phyloP scores from a whole-genome alignment of 202 grass and related monocot genomes.

The Thinopyrum obtusiflorum region DNA sequence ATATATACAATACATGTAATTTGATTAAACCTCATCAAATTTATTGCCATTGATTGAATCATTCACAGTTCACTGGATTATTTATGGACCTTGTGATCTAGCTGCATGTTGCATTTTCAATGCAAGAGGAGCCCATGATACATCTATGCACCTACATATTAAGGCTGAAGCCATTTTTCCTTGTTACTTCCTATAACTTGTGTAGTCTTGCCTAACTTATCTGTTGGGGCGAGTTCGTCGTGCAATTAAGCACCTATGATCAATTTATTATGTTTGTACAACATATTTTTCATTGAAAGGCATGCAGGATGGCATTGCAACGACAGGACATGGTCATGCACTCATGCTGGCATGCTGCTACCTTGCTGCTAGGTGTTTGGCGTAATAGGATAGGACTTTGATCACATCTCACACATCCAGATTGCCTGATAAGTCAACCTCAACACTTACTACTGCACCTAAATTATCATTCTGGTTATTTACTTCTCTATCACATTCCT shows the following conservation, averaged over 20 bases:
- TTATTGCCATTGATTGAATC: neutral
- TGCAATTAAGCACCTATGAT: neutral
- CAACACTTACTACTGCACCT: slow-evolving; percentile 23
- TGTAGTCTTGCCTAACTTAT: slow-evolving; percentile 23
- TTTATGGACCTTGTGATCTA: slow-evolving; percentile 7
- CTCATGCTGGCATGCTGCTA: neutral
- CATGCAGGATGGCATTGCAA: slow-evolving; percentile 11
- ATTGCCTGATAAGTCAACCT: slow-evolving; percentile 38
- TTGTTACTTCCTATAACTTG: neutral
- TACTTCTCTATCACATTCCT: slow-evolving; percentile 20
- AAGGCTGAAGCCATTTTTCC: neutral
- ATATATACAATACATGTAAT: slow-evolving; percentile 29
- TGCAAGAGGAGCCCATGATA: slow-evolving; percentile 16
- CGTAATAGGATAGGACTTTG: slow-evolving; percentile 12
- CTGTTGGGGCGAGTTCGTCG: neutral
- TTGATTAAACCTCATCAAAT: slow-evolving; percentile 9
- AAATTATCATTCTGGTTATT: slow-evolving; percentile 18
- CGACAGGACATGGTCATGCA: slow-evolving; percentile 3
- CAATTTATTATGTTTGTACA: neutral
- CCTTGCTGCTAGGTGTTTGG: slow-evolving; percentile 25
- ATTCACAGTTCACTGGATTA: neutral
- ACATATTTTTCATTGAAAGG: neutral
- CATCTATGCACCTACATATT: slow-evolving; percentile 14
- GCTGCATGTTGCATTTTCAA: slow-evolving; percentile 19
- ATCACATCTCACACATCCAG: slow-evolving; percentile 12